phyloP scores from a whole-genome alignment of 495 filamentous ascomycete species.

The Trichoderma orchidacearum region DNA sequence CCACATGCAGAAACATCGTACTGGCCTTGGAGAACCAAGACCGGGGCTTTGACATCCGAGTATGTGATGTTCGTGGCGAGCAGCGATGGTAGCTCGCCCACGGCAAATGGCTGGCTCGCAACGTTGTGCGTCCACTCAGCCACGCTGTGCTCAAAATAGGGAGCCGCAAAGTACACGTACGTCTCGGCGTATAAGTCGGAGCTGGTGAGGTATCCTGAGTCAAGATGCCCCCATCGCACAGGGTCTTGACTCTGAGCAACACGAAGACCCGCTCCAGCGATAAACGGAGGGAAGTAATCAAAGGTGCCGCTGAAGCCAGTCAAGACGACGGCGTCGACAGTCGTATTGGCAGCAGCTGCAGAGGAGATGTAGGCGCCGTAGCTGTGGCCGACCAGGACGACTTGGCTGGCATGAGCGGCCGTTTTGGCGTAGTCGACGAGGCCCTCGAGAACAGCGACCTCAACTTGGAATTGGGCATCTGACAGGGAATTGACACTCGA shows the following conservation, averaged over 20 bases:
- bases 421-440: conserved; percentile 11
- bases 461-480: conserved; percentile 15
- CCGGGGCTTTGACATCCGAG: conserved; percentile 7
- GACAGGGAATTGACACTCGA: conserved; percentile 7
- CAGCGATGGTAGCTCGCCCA: conserved; percentile 12
- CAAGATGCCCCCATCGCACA: conserved; percentile 9
- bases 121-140: conserved; percentile 11
- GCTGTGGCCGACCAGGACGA: conserved; percentile 17
- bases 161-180: conserved; percentile 9
- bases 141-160: conserved; percentile 11
- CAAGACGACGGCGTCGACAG: conserved; percentile 10
- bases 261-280: conserved; percentile 11
- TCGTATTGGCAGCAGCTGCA: conserved; percentile 8
- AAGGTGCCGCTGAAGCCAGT: conserved; percentile 13
- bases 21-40: conserved; percentile 12
- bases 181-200: conserved; percentile 11
- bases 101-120: conserved; percentile 13
- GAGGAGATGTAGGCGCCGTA: conserved; percentile 14
- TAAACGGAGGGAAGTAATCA: conserved; percentile 11
- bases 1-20: conserved; percentile 14
- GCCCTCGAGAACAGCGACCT: conserved; percentile 11
- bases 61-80: conserved; percentile 8
- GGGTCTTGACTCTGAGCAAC: conserved; percentile 8
- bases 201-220: conserved; percentile 9
- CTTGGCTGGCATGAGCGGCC: conserved; percentile 8